phyloP scores from a whole-genome alignment of 305 asterid species.

The Rubia tinctorum region DNA sequence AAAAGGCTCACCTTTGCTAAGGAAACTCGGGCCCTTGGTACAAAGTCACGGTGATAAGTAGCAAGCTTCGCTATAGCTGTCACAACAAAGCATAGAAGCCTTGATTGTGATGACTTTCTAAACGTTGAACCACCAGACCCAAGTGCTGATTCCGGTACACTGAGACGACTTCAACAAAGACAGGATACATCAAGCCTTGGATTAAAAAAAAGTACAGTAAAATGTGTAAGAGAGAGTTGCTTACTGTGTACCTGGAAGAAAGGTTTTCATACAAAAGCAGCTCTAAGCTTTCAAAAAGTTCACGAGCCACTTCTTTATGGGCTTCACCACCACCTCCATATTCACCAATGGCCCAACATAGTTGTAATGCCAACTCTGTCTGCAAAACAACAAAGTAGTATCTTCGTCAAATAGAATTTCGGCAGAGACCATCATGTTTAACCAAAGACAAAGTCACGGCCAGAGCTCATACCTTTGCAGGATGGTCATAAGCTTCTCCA shows the following conservation, averaged over 20 bases:
- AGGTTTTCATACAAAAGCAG: conserved; percentile 86
- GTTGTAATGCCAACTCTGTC: conserved; percentile 88
- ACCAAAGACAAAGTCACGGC: neutral
- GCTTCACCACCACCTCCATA: conserved; percentile 91
- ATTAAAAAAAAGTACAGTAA: conserved; percentile 13
- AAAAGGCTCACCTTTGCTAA: conserved; percentile 63
- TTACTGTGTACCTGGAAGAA: conserved; percentile 57
- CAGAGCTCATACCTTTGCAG: conserved; percentile 50
- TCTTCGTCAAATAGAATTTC: neutral
- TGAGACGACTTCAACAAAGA: conserved; percentile 59
- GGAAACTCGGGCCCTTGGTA: conserved; percentile 90
- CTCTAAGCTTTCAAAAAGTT: conserved; percentile 93
- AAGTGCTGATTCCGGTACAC: conserved; percentile 57
- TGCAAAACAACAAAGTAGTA: conserved; percentile 30
- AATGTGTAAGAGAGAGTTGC: neutral
- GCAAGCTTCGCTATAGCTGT: conserved; percentile 95
- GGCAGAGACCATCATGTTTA: neutral
- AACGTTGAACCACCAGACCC: conserved; percentile 60
- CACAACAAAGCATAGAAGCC: conserved; percentile 91
- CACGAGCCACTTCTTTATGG: conserved; percentile 88
- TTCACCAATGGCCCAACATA: conserved; percentile 98
- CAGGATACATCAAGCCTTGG: conserved; percentile 17
- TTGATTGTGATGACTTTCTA: conserved; percentile 78
- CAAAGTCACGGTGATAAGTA: conserved; percentile 72
- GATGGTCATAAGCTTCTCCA: conserved; percentile 83